Percentiles rank a stretch among this genome's conserved stretches.
phyloP scores from a whole-genome alignment of 371 early-diverging fungal genomes.

The Thermomucor indicae-seudaticae region DNA sequence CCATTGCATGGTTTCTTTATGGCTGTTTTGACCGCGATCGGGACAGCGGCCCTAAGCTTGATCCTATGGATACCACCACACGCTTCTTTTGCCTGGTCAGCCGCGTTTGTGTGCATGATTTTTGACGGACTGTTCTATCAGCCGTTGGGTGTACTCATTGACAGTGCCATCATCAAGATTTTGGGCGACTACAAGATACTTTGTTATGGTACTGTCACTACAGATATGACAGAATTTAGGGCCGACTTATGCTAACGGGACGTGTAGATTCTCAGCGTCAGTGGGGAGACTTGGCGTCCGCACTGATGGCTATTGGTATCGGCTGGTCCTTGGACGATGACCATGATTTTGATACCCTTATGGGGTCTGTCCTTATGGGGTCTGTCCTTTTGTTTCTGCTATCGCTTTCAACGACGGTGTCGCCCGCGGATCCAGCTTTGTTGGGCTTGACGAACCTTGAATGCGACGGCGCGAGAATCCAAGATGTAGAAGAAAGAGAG shows the following conservation, averaged over 20 bases:
- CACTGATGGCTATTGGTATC: conserved; percentile 23
- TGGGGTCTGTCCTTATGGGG: conserved; percentile 30
- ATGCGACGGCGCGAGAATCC: conserved; percentile 1
- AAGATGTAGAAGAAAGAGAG: no score
- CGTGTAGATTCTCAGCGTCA: conserved; percentile 16
- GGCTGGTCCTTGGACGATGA: conserved; percentile 38
- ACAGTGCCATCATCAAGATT: conserved; percentile 22
- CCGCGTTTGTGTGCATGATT: conserved; percentile 22
- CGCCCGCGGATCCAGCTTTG: conserved; percentile 22
- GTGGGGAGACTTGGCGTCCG: conserved; percentile 30
- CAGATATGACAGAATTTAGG: no score
- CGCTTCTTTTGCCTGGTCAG: conserved; percentile 21
- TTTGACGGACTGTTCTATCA: conserved; percentile 29
- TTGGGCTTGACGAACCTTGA: conserved; percentile 10
- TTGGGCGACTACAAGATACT: conserved; percentile 19
- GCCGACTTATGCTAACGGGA: no score
- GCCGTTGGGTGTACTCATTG: conserved; percentile 15
- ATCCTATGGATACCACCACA: conserved; percentile 30
- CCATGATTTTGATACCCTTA: conserved; percentile 42
- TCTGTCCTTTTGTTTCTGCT: conserved; percentile 30
- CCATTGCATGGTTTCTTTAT: conserved; percentile 36
- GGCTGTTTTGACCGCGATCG: conserved; percentile 31
- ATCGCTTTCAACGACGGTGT: conserved; percentile 33
- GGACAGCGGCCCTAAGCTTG: conserved; percentile 26
- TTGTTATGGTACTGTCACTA: conserved; percentile 19